Conservation (phyloP, 192 early-diverging fungal species). For the Backusella macrospora region DNA sequence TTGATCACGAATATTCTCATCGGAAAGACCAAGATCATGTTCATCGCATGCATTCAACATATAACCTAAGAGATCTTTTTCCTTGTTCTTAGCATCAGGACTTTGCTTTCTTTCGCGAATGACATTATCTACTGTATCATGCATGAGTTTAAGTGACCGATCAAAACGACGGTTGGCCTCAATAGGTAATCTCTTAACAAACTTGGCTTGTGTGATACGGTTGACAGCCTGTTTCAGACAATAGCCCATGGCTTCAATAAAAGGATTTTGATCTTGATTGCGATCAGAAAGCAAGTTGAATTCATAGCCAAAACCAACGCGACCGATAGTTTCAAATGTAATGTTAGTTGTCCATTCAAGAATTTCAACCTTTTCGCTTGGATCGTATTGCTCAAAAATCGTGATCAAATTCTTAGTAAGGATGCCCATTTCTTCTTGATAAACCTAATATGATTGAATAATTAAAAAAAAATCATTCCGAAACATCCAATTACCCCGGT, state of each 20-base stretch:
- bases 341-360: conserved; percentile 56
- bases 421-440: conserved; percentile 47
- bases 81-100: conserved; percentile 34
- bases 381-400: conserved; percentile 39
- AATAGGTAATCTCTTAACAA: conserved; percentile 47
- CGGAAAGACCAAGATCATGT: conserved; percentile 38
- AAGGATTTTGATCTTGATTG: conserved; percentile 34
- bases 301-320: conserved; percentile 58
- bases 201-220: conserved; percentile 20
- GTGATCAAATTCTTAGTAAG: conserved; percentile 35
- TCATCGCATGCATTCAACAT: conserved; percentile 54
- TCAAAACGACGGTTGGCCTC: conserved; percentile 47
- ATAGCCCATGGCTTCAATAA: conserved; percentile 42
- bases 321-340: conserved; percentile 60
- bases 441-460: conserved; percentile 20
- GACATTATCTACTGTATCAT: conserved; percentile 47
- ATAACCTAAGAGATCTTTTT: conserved; percentile 54
- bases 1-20: conserved; percentile 60
- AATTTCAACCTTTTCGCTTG: conserved; percentile 42
- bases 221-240: conserved; percentile 20
- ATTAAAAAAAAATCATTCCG: neutral
- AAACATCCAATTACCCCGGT: neutral
- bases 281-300: conserved; percentile 41
- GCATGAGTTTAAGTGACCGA: conserved; percentile 43
- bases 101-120: conserved; percentile 44